Evolutionary conservation across 2,329 filamentous ascomycete genomes (phyloP), one percentile per base, ranked within the genome.

Genomic region (Alternaria atra): DNA sequence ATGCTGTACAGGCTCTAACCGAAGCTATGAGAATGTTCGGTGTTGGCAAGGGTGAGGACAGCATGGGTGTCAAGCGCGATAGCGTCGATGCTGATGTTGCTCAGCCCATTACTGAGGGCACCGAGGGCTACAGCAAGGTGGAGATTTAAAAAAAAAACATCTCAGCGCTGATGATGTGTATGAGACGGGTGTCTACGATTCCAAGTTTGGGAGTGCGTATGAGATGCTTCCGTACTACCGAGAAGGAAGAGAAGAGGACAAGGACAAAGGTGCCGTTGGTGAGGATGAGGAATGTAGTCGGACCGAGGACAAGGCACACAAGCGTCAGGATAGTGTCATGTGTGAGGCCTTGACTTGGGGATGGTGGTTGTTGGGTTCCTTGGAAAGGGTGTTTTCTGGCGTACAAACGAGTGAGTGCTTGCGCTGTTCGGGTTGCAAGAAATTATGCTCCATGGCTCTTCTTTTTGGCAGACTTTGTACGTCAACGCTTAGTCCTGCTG

Each of bases 41-140:
- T 9, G 76, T 78, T 2, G 76, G 73, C 29, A 79, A 77, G 58
- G 74, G 74, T 12, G 76, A 79, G 34, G 76, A 79, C 35, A 72
- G 69, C 52, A 69, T 76, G 52, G 74, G 74, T 9, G 68, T 75
- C 17, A 74, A 76, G 69, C 52, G 64, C 37, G 70, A 73, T 7
- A 73, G 70, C 27, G 61, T 69, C 2, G 75, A 73, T 32, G 73
- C 68, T 27, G 72, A 47, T 1, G 68, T 69, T 9, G 68, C 70
- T 8, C 64, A 71, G 57, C 76, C 77, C 4, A 46, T 78, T 23
- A 68, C 60, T 10, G 76, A 77, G 48, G 77, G 74, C 1, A 66
- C 56, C 0, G 75, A 77, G 35, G 77, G 77, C 1, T 79, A 73
- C 57, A 68, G 63, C 17, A 76, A 70, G 59, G 59, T 77, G 42